phyloP scores from a whole-genome alignment of 2,329 filamentous ascomycete species.

The Aspergillus tanneri region DNA sequence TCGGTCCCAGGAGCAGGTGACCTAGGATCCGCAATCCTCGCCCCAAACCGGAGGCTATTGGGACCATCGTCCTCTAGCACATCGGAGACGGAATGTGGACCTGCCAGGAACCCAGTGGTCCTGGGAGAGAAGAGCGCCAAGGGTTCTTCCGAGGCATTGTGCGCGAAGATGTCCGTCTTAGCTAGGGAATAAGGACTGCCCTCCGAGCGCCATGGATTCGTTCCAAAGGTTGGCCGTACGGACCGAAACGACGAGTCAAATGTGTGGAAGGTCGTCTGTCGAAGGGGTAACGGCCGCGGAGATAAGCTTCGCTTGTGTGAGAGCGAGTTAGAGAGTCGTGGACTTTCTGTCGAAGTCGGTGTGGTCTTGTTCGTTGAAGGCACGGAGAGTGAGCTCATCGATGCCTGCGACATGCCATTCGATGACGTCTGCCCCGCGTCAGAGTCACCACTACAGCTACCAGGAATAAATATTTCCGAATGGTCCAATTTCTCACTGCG shows the following conservation, averaged over 20 bases:
- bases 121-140: slow-evolving; percentile 47
- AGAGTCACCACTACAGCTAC: slow-evolving; percentile 4
- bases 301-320: slow-evolving; percentile 36
- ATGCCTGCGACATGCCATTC: slow-evolving; percentile 25
- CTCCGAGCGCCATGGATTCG: slow-evolving; percentile 22
- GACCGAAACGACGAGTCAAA: slow-evolving; percentile 13
- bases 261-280: slow-evolving; percentile 27
- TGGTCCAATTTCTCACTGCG: slow-evolving; percentile 15
- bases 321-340: slow-evolving; percentile 24
- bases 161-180: slow-evolving; percentile 40
- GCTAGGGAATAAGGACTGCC: slow-evolving; percentile 30
- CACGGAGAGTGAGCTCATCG: slow-evolving; percentile 25
- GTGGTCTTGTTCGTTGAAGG: slow-evolving; percentile 26
- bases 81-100: slow-evolving; percentile 37
- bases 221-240: slow-evolving; percentile 19
- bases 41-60: slow-evolving; percentile 18
- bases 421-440: slow-evolving; percentile 19
- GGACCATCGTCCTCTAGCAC: slow-evolving; percentile 16
- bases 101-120: slow-evolving; percentile 44
- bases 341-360: slow-evolving; percentile 27
- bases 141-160: slow-evolving; percentile 36
- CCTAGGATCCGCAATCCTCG: slow-evolving; percentile 36
- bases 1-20: slow-evolving; percentile 42
- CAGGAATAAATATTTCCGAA: slow-evolving; percentile 13
- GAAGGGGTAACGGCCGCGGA: slow-evolving; percentile 39